Conservation (phyloP, 2,329 filamentous ascomycete species). For the Penicillium vulpinum region DNA sequence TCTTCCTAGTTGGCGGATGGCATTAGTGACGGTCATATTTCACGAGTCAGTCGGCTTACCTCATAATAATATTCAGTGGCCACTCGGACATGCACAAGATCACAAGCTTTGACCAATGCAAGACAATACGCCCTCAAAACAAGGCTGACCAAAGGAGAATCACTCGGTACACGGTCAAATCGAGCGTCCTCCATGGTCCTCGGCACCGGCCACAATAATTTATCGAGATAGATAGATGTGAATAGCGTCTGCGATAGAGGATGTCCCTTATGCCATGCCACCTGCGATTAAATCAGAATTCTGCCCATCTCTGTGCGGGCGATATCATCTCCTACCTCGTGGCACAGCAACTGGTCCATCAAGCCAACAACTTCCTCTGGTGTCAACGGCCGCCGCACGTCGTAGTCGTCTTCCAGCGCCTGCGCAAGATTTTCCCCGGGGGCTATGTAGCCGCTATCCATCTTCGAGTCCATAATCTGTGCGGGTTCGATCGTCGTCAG, state of each 20-base stretch:
- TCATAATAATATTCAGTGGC: slow-evolving; percentile 88
- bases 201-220: slow-evolving; percentile 71
- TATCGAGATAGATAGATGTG: slow-evolving; percentile 87
- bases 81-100: slow-evolving; percentile 73
- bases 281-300: slow-evolving; percentile 51
- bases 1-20: slow-evolving; percentile 68
- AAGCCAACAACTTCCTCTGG: slow-evolving; percentile 85
- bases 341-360: slow-evolving; percentile 87
- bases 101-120: slow-evolving; percentile 78
- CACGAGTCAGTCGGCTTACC: slow-evolving; percentile 48
- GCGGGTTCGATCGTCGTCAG: slow-evolving; percentile 15
- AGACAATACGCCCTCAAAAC: slow-evolving; percentile 84
- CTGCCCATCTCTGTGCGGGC: background rate
- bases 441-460: slow-evolving; percentile 88
- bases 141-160: slow-evolving; percentile 55
- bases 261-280: slow-evolving; percentile 96
- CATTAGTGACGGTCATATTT: slow-evolving; percentile 15
- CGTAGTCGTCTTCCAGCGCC: slow-evolving; percentile 79
- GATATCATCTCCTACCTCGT: slow-evolving; percentile 63
- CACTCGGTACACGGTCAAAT: slow-evolving; percentile 49
- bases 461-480: slow-evolving; percentile 98
- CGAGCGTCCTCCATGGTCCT: slow-evolving; percentile 63
- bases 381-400: slow-evolving; percentile 65
- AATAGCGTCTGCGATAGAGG: slow-evolving; percentile 92
- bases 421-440: slow-evolving; percentile 61